Percentiles rank a stretch among this genome's conserved stretches.
Evolutionary conservation across 148 eudicot genomes (phyloP).

Genomic region (Rhododendron mucronatum): DNA sequence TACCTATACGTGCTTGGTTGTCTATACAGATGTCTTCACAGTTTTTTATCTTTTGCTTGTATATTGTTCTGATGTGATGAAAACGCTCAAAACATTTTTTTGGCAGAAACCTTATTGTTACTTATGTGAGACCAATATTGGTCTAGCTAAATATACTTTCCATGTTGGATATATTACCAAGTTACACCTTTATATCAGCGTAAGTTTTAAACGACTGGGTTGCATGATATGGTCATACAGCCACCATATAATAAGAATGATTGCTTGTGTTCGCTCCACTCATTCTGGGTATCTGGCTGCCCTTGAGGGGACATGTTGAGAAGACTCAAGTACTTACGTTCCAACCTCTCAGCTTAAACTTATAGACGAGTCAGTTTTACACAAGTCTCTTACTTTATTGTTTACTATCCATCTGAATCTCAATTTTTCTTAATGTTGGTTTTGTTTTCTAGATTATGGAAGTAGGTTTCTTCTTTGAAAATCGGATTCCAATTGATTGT

Average conservation of each 20-base stretch:
- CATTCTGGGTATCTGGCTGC: background rate
- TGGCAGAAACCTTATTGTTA: background rate
- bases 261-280: background rate
- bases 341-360: background rate
- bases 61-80: background rate
- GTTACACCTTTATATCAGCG: background rate
- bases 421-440: conserved; percentile 3
- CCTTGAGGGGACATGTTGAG: background rate
- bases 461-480: too few relatives aligned
- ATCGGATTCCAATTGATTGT: too few relatives aligned
- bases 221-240: background rate
- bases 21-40: background rate
- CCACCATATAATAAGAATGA: background rate
- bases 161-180: background rate
- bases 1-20: background rate
- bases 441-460: background rate
- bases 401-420: background rate
- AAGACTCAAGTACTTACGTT: background rate
- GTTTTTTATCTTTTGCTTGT: too few relatives aligned
- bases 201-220: background rate
- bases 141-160: background rate
- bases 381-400: background rate
- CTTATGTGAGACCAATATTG: background rate
- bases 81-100: background rate
- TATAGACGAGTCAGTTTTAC: background rate